A percentile compares a stretch with the other conserved stretches of the same genome.
phyloP scores from a whole-genome alignment of 257 asterid species.

The Dorcoceras hygrometricum region DNA sequence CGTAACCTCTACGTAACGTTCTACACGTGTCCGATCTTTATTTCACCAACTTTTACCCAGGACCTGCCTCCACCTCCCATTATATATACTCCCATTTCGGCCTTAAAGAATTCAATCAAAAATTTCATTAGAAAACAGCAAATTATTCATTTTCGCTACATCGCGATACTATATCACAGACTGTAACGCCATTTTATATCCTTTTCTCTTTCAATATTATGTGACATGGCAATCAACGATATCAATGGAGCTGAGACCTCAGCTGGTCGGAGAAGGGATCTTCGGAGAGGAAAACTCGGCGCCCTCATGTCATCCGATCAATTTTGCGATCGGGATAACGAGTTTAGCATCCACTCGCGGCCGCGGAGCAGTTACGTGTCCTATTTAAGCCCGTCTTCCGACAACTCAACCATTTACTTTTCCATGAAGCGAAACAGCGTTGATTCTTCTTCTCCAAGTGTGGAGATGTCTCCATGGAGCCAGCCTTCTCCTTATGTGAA shows the following conservation, averaged over 20 bases:
- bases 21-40: not conserved
- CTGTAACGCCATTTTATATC: not conserved
- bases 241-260: constrained; percentile 19
- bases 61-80: too few relatives aligned
- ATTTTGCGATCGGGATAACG: not conserved
- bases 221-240: constrained; percentile 22
- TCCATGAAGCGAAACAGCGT: constrained; percentile 21
- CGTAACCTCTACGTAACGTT: too few relatives aligned
- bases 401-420: not conserved
- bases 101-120: not conserved
- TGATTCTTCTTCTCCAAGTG: constrained; percentile 23
- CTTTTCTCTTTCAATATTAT: not conserved
- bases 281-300: constrained; percentile 27
- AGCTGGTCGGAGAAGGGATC: constrained; percentile 16
- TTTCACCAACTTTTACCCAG: not conserved
- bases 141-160: too few relatives aligned
- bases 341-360: not conserved
- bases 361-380: constrained; percentile 27
- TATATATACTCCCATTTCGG: not conserved
- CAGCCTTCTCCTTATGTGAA: constrained; percentile 38
- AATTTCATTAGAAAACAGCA: not conserved
- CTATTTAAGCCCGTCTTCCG: constrained; percentile 10
- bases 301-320: constrained; percentile 35
- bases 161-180: not conserved
- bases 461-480: constrained; percentile 42